Evolutionary conservation across 306 rosid species (phyloP).

Genomic region (Cucurbita pepo): DNA sequence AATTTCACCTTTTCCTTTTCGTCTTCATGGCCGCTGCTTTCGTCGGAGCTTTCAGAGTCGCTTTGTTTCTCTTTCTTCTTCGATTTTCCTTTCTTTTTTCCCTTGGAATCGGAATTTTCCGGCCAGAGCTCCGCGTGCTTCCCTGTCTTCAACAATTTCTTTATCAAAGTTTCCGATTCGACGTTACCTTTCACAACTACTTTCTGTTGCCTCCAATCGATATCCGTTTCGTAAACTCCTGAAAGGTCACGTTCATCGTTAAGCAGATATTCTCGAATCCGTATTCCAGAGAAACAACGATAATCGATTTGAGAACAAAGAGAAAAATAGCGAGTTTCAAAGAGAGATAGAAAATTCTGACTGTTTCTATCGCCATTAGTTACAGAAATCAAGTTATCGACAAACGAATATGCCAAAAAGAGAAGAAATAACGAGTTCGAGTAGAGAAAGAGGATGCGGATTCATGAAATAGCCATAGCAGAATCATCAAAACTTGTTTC

Average conservation of each 20-base stretch:
- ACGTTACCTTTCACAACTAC: constrained; percentile 83
- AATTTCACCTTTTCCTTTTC: not conserved
- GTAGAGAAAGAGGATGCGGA: not conserved
- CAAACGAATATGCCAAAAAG: not conserved
- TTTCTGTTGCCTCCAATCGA: constrained; percentile 68
- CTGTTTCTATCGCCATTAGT: not conserved
- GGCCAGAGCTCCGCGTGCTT: constrained; percentile 69
- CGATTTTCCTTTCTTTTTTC: constrained; percentile 36
- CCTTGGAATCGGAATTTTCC: constrained; percentile 26
- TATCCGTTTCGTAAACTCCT: constrained; percentile 64
- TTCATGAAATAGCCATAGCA: not conserved
- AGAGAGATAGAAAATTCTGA: not conserved
- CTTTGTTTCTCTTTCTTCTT: constrained; percentile 13
- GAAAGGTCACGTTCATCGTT: not conserved
- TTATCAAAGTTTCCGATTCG: constrained; percentile 49
- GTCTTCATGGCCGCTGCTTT: not conserved
- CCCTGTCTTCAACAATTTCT: constrained; percentile 65
- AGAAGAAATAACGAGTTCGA: not conserved
- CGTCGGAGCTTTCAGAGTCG: constrained; percentile 13
- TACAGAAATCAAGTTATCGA: not conserved
- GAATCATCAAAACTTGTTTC: not conserved
- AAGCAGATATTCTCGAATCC: not conserved
- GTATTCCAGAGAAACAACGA: not conserved
- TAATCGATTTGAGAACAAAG: not conserved
- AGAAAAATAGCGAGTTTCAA: not conserved